Percentiles rank a stretch among this genome's conserved stretches.
phyloP scores from a whole-genome alignment of 2,329 filamentous ascomycete species.

The Diaporthe citrichinensis region DNA sequence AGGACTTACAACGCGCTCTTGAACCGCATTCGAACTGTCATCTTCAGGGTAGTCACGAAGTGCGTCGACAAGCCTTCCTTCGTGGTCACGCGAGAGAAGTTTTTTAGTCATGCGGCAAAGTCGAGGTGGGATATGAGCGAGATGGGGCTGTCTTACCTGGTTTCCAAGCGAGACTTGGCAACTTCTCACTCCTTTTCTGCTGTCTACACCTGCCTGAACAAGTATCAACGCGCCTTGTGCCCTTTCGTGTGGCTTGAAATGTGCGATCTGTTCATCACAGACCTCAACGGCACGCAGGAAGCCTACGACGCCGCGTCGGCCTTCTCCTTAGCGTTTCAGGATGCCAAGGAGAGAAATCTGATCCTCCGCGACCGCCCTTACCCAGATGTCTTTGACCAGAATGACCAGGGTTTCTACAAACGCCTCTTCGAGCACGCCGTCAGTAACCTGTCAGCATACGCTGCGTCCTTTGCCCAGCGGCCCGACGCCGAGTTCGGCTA shows the following conservation, averaged over 20 bases:
- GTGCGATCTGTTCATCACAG: not conserved
- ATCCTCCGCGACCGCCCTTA: not conserved
- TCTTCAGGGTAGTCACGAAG: slow-evolving; percentile 35
- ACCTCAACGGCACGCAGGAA: not conserved
- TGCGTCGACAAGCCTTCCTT: slow-evolving; percentile 9
- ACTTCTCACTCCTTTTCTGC: slow-evolving; percentile 34
- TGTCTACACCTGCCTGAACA: slow-evolving; percentile 49
- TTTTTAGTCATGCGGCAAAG: not conserved
- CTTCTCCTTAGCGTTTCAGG: slow-evolving; percentile 4
- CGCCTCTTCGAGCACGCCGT: slow-evolving; percentile 31
- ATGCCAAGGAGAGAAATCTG: not conserved
- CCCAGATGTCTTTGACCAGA: slow-evolving; percentile 37
- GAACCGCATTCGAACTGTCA: slow-evolving; percentile 27
- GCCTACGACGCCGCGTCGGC: slow-evolving; percentile 5
- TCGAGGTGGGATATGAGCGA: slow-evolving; percentile 46
- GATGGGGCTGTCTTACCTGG: slow-evolving; percentile 54
- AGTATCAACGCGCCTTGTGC: slow-evolving; percentile 53
- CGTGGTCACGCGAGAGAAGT: not conserved
- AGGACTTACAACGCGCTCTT: slow-evolving; percentile 38
- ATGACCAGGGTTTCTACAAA: not conserved
- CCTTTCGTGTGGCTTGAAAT: slow-evolving; percentile 54
- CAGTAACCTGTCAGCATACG: slow-evolving; percentile 27
- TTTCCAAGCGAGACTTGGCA: slow-evolving; percentile 50
- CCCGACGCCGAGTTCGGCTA: slow-evolving; percentile 49
- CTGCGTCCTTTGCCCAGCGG: slow-evolving; percentile 45